phyloP scores from a whole-genome alignment of 2,329 filamentous ascomycete genomes.

The Xylariomycetidae sp. region DNA sequence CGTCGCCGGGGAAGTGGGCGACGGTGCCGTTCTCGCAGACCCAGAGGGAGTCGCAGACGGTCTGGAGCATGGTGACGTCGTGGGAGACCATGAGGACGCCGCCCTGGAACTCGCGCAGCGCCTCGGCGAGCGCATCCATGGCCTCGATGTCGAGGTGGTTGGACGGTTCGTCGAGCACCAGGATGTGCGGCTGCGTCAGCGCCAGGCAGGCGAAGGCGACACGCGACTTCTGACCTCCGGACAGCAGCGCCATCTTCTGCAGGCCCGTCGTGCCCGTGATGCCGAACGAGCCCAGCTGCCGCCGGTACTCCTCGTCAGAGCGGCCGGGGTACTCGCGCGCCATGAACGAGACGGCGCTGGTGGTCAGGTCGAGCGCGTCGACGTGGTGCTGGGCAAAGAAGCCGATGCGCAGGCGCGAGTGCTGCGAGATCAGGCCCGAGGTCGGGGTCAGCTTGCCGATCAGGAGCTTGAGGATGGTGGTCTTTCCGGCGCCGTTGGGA shows the following conservation, averaged over 20 bases:
- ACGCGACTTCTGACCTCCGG: slow-evolving; percentile 96
- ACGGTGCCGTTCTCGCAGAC: slow-evolving; percentile 92
- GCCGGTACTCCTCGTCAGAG: slow-evolving; percentile 93
- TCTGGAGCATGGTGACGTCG: slow-evolving; percentile 98
- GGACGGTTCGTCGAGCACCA: slow-evolving; percentile 96
- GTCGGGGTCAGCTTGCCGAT: slow-evolving; percentile 76
- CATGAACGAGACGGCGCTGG: slow-evolving; percentile 94
- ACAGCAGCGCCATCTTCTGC: slow-evolving; percentile 90
- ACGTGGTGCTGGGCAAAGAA: slow-evolving; percentile 99
- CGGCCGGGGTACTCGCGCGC: slow-evolving; percentile 82
- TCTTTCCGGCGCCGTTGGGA: slow-evolving; percentile 97
- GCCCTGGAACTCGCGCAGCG: slow-evolving; percentile 80
- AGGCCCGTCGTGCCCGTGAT: slow-evolving; percentile 92
- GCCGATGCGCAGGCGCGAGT: slow-evolving; percentile 82
- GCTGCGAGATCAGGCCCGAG: slow-evolving; percentile 76
- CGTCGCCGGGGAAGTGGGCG: slow-evolving; percentile 91
- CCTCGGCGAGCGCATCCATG: slow-evolving; percentile 89
- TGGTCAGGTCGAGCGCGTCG: slow-evolving; percentile 84
- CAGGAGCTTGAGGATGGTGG: slow-evolving; percentile 95
- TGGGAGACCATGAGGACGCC: slow-evolving; percentile 98
- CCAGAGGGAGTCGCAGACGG: slow-evolving; percentile 91
- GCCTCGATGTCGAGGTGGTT: slow-evolving; percentile 99
- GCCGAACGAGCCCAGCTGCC: slow-evolving; percentile 84
- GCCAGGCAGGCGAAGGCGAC: slow-evolving; percentile 97
- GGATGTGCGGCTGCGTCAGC: slow-evolving; percentile 88